Percentiles rank a stretch among this genome's conserved stretches.
Conservation (phyloP, 164 flowering plant species). For the Amborella trichopoda region DNA sequence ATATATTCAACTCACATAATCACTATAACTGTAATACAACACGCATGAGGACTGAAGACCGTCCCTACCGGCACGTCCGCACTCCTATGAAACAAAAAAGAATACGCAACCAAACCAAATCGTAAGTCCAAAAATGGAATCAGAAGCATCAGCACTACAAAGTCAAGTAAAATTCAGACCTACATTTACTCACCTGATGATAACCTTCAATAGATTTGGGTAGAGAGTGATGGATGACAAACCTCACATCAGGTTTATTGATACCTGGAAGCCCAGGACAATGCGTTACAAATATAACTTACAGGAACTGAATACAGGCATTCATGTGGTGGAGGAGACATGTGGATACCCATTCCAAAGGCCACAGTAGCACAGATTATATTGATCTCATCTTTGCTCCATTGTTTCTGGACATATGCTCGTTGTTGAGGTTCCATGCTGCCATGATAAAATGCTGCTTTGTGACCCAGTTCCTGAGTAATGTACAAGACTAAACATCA, state of each 20-base stretch:
- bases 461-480: slow-evolving; percentile 94
- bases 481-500: no score
- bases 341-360: slow-evolving; percentile 87
- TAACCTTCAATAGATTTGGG: slow-evolving; percentile 99
- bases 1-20: slow-evolving; percentile 55
- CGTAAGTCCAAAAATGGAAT: background rate
- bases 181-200: slow-evolving; percentile 65
- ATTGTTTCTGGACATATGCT: slow-evolving; percentile 73
- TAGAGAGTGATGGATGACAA: slow-evolving; percentile 96
- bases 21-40: slow-evolving; percentile 85
- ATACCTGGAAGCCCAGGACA: slow-evolving; percentile 48
- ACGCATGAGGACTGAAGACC: slow-evolving; percentile 92
- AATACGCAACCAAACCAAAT: background rate
- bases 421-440: slow-evolving; percentile 84
- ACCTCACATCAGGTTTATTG: slow-evolving; percentile 95
- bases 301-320: background rate
- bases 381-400: slow-evolving; percentile 97
- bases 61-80: slow-evolving; percentile 99
- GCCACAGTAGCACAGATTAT: slow-evolving; percentile 98
- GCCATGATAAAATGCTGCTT: slow-evolving; percentile 94
- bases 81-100: slow-evolving; percentile 44
- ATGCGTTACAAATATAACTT: background rate
- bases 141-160: background rate
- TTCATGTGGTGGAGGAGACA: background rate
- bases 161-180: background rate